Conservation (phyloP, 352 stramenopile genomes). For the Halophytophthora batemanensis region DNA sequence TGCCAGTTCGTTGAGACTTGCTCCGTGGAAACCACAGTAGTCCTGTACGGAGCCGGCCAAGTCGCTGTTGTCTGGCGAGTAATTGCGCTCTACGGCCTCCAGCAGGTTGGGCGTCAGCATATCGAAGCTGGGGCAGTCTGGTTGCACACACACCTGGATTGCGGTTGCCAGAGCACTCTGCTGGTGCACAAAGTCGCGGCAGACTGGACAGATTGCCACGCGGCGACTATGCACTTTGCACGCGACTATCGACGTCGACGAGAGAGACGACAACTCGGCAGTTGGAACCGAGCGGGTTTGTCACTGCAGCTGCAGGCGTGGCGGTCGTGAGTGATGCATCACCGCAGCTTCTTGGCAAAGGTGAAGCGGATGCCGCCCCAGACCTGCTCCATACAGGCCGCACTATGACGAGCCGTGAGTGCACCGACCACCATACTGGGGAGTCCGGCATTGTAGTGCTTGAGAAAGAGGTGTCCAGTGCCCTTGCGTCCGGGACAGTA, state of each 20-base stretch:
- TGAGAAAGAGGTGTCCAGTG: conserved; percentile 25
- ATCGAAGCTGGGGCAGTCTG: conserved; percentile 16
- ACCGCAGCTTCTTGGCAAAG: conserved; percentile 43
- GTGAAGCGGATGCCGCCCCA: conserved; percentile 1
- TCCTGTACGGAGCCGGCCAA: too few relatives aligned
- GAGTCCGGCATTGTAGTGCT: conserved; percentile 16
- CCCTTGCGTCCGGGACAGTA: conserved; percentile 35
- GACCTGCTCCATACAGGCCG: conserved; percentile 17
- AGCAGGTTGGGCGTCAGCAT: conserved; percentile 26
- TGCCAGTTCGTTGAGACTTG: too few relatives aligned
- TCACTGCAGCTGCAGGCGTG: background rate
- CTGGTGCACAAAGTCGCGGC: conserved; percentile 23
- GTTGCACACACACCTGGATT: conserved; percentile 22
- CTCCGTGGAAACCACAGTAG: too few relatives aligned
- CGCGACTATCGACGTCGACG: conserved; percentile 27
- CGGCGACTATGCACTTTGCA: conserved; percentile 22
- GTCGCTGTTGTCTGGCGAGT: conserved; percentile 29
- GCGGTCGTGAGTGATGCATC: background rate
- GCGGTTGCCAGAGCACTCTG: conserved; percentile 29
- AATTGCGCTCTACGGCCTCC: conserved; percentile 22
- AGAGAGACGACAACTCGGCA: conserved; percentile 22
- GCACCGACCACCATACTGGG: conserved; percentile 32
- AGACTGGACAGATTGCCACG: conserved; percentile 23
- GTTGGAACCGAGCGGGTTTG: conserved; percentile 24
- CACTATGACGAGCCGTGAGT: conserved; percentile 15